These are phyloP conservation scores for Verbena officinalis DNA, from an alignment of 257 asterid species.

Conservation along the genomic window DNA sequence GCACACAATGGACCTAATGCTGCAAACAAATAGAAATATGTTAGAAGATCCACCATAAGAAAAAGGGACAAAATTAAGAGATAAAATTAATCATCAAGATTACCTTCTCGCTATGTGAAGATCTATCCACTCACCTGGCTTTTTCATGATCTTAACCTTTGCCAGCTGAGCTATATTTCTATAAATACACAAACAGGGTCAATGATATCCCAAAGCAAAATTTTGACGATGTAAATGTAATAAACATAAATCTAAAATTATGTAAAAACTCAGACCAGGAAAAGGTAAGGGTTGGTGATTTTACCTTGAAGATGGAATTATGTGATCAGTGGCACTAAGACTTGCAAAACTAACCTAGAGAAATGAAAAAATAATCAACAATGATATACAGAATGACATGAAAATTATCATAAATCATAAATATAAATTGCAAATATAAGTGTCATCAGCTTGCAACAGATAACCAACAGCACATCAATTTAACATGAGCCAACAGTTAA, in stretches of 20 bases:
- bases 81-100: constrained; percentile 6
- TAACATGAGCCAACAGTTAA: constrained; percentile 1
- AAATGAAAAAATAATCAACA: constrained; percentile 22
- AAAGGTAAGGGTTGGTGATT: constrained; percentile 27
- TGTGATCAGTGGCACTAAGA: constrained; percentile 75
- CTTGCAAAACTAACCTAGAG: constrained; percentile 80
- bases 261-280: constrained; percentile 20
- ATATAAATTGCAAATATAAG: constrained; percentile 8
- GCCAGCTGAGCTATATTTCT: constrained; percentile 89
- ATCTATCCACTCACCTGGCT: constrained; percentile 78
- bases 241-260: constrained; percentile 15
- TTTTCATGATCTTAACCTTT: constrained; percentile 86
- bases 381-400: constrained; percentile 16
- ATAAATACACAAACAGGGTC: constrained; percentile 31
- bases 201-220: neutral
- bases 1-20: constrained; percentile 92
- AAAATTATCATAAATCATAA: constrained; percentile 21
- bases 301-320: constrained; percentile 81
- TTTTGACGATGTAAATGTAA: neutral
- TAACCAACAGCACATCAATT: neutral
- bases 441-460: neutral
- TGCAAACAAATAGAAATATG: constrained; percentile 37
- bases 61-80: neutral
- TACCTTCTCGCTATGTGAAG: constrained; percentile 75
- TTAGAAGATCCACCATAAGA: constrained; percentile 18